Conservation (phyloP, 352 stramenopile genomes). For the Globisporangium cylindrosporum region DNA sequence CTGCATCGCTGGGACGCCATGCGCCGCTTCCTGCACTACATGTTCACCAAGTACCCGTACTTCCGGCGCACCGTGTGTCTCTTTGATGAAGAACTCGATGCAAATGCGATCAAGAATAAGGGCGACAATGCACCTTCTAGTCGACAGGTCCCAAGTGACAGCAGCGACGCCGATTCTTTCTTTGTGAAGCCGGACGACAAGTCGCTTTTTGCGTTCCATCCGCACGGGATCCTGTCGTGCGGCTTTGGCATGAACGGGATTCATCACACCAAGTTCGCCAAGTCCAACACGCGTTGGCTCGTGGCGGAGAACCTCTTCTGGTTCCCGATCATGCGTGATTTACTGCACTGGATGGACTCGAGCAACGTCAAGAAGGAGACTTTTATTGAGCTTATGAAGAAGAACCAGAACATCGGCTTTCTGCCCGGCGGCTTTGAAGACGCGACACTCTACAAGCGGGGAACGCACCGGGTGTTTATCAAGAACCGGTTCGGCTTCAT, state of each 20-base stretch:
- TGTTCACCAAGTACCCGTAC: constrained; percentile 32
- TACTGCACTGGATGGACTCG: constrained; percentile 72
- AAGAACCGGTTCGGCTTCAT: constrained; percentile 92
- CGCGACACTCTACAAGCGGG: constrained; percentile 82
- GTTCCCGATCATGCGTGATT: constrained; percentile 63
- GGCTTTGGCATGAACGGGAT: constrained; percentile 56
- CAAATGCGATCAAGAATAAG: neutral
- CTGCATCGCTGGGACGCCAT: constrained; percentile 29
- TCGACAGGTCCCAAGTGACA: neutral
- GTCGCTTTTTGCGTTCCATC: constrained; percentile 54
- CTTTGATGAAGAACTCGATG: constrained; percentile 18
- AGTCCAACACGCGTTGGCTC: constrained; percentile 55
- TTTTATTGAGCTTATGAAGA: constrained; percentile 50
- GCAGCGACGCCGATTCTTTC: neutral
- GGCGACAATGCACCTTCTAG: neutral
- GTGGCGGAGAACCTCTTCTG: constrained; percentile 68
- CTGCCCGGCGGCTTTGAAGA: constrained; percentile 94
- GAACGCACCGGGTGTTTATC: constrained; percentile 89
- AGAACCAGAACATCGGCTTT: constrained; percentile 73
- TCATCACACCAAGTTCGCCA: constrained; percentile 43
- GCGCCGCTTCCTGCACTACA: constrained; percentile 18
- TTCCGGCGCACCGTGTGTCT: constrained; percentile 27
- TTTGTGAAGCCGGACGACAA: constrained; percentile 15
- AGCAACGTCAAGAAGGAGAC: constrained; percentile 42
- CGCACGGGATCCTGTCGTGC: constrained; percentile 59